Conservation (phyloP, 176 grass and related monocot genomes). For the Poa pratensis region DNA sequence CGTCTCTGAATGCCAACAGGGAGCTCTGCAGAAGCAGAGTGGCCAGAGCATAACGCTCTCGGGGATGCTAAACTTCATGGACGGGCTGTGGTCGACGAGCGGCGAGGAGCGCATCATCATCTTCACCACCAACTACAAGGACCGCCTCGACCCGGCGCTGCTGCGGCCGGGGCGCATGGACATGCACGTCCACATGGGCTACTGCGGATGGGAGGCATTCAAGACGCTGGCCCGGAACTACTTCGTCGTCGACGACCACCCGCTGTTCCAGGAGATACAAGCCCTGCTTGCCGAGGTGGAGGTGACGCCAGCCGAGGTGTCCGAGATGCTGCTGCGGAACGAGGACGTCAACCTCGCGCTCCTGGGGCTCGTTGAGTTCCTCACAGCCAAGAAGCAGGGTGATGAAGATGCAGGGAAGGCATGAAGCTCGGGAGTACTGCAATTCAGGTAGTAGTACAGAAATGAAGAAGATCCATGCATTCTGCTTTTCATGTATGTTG, state of each 20-base stretch:
- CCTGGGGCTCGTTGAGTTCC: not conserved
- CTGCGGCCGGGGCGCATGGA: constrained; percentile 76
- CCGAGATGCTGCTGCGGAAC: constrained; percentile 38
- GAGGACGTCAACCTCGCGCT: constrained; percentile 23
- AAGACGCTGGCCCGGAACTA: constrained; percentile 45
- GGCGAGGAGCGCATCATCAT: constrained; percentile 82
- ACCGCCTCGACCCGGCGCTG: constrained; percentile 75
- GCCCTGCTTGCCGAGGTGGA: not conserved
- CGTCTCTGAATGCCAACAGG: not conserved
- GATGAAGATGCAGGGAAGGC: not conserved
- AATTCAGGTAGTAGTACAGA: not conserved
- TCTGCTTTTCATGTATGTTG: not conserved
- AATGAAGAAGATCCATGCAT: no score
- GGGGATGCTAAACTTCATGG: constrained; percentile 42
- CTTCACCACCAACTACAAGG: constrained; percentile 89
- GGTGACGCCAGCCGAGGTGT: constrained; percentile 42
- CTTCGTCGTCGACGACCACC: not conserved
- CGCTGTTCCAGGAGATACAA: constrained; percentile 27
- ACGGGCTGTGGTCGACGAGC: constrained; percentile 46
- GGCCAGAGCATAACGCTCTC: constrained; percentile 19
- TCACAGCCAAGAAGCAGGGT: not conserved
- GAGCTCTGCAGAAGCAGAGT: no score
- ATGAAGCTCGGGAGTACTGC: not conserved
- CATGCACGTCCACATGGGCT: constrained; percentile 65
- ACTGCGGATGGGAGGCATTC: constrained; percentile 49